Evolutionary conservation across 1,139 yeast species (phyloP), one percentile per base, ranked within the genome.

Genomic region (Candida albicans): DNA sequence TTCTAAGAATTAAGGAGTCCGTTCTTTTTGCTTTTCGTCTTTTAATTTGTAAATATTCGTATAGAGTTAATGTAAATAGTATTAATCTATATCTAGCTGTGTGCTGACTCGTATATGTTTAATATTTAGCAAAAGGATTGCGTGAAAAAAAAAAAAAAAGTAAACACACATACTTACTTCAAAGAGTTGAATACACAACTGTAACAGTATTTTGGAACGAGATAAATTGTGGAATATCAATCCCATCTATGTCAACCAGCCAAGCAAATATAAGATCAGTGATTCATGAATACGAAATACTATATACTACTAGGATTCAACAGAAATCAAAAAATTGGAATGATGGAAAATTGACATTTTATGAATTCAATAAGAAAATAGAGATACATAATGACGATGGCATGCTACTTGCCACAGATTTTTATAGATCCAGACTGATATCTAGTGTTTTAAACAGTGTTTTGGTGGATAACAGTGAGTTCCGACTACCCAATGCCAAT

Each of bases 241-340:
- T 24, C 33, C 11, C 8, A 10, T 8, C 26, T 14, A 30, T 36
- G 35, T 26, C 36, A 13, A 32, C 36, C 4, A 41, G 31, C 25
- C 37, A 31, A 15, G 24, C 7, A 4, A 14, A 15, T 22, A 37
- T 39, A 32, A 43, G 26, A 8, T 43, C 46, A 8, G 34, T 43
- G 5, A 35, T 43, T 18, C 46, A 43, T 32, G 46, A 43, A 22
- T 43, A 43, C 25, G 28, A 29, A 6, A 34, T 43, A 26, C 29
- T 43, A 30, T 43, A 43, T 24, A 37, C 35, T 1, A 22, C 42
- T 25, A 60, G 83, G 33, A 53, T 80, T 30, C 56, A 57, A 1
- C 84, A 81, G 55, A 76, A 71, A 54, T 70, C 70, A 33, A 80
- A 80, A 57, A 64, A 61, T 44, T 81, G 85, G 84, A 59, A 62